Evolutionary conservation across 352 stramenopile species (phyloP), one percentile per base, ranked within the genome.

Genomic region (Phytophthora ramorum): DNA sequence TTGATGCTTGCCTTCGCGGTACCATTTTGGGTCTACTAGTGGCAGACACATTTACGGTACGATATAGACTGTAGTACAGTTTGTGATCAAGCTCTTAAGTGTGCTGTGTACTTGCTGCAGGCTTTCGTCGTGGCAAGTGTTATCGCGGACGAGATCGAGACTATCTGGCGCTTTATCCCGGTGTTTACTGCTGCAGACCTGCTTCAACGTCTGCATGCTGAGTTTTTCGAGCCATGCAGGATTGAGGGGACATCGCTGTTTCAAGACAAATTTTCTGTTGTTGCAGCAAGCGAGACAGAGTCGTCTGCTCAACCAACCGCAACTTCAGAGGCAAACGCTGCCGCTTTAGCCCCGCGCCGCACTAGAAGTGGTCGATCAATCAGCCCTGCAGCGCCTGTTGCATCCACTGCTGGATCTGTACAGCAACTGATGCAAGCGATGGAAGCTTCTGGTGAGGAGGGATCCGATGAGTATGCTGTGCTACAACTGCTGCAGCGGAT

Each of bases 71-170:
- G 26, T 1, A 0, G 7, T 35, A 9, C 3, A 14, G 4, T 7
- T 32, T 46, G 19, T 8, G 19, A 19, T 38, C 17, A 49, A 32
- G 20, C 7, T 10, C 17, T 28, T 66, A 52, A 65, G 38, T n/a
- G 17, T 24, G 10, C 47, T 54, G 3, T 32, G 12, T 28, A 16
- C 66, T 20, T 69, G 10, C 19, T 70, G 16, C 53, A 91, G 83
- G 85, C 87, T n/a, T 96, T 96, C 64, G 85, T 95, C 0, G 81
- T 95, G 3, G 87, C 88, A 16, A 91, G 83, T 38, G 88, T 96
- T 28, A 90, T 95, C 40, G 87, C 88, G 14, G 71, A 87, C 28
- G 71, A 84, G 19, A 62, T 78, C 8, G 60, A 74, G 8, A 94
- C 78, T 3, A 89, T 96, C 62, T 88, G 78, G 75, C 60, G 77